A percentile compares a stretch with the other conserved stretches of the same genome.
These are phyloP conservation scores for Herpomyces periplanetae DNA, from an alignment of 2,329 filamentous ascomycete genomes.

Conservation along the genomic window DNA sequence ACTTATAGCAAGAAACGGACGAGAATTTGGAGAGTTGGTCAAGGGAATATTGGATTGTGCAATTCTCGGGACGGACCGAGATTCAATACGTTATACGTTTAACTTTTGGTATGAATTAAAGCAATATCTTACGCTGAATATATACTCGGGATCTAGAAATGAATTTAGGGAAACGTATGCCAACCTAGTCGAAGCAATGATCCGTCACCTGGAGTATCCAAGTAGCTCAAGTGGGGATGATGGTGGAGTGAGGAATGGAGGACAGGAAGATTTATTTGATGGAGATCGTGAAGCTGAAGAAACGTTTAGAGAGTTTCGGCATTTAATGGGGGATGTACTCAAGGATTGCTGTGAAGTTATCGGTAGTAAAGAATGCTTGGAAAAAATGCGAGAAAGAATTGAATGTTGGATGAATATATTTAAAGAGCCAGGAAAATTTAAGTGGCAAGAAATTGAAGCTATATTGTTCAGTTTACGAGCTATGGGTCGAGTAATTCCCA, in stretches of 20 bases:
- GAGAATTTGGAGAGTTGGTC: conserved; percentile 43
- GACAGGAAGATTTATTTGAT: conserved; percentile 63
- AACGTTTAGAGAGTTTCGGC: conserved; percentile 79
- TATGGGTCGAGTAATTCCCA: conserved; percentile 80
- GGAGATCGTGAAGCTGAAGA: conserved; percentile 85
- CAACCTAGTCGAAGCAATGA: conserved; percentile 61
- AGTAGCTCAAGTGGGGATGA: conserved; percentile 29
- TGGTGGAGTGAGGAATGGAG: no score
- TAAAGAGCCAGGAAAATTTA: conserved; percentile 31
- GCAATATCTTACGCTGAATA: conserved; percentile 65
- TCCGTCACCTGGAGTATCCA: conserved; percentile 61
- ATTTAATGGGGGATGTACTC: conserved; percentile 84
- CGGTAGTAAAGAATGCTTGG: conserved; percentile 57
- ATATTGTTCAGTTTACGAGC: conserved; percentile 80
- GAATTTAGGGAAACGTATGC: conserved; percentile 46
- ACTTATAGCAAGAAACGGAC: conserved; percentile 44
- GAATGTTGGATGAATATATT: conserved; percentile 58
- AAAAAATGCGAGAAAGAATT: conserved; percentile 52
- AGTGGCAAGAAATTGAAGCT: conserved; percentile 87
- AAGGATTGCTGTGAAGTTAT: conserved; percentile 93
- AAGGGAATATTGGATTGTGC: conserved; percentile 76
- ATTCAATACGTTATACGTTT: conserved; percentile 76
- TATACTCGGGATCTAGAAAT: conserved; percentile 42
- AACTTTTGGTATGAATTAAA: conserved; percentile 96
- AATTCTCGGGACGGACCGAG: conserved; percentile 44